Percentiles rank a stretch among this genome's conserved stretches.
These are phyloP conservation scores for Plasmopara halstedii DNA, from an alignment of 352 stramenopile genomes.

Conservation along the genomic window DNA sequence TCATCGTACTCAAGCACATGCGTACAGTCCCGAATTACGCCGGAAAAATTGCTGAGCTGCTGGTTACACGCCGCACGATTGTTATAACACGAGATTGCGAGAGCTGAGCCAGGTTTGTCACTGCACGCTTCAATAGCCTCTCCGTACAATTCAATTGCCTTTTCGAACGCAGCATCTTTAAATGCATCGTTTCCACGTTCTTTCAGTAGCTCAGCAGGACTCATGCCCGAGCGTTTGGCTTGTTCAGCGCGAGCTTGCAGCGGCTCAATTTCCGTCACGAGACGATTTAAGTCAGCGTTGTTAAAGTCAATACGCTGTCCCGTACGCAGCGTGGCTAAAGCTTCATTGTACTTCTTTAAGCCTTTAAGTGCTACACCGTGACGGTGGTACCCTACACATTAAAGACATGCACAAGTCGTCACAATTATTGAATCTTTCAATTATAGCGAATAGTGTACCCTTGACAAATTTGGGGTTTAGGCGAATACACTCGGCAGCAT, in stretches of 20 bases:
- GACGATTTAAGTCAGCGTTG: conserved; percentile 77
- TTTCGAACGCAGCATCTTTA: conserved; percentile 87
- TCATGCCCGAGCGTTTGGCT: conserved; percentile 65
- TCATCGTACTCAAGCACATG: conserved; percentile 91
- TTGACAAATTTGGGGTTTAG: conserved; percentile 94
- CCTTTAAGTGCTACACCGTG: conserved; percentile 89
- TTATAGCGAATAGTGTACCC: conserved; percentile 23
- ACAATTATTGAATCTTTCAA: conserved; percentile 6
- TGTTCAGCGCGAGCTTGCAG: conserved; percentile 57
- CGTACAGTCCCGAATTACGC: conserved; percentile 91
- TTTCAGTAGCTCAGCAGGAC: conserved; percentile 85
- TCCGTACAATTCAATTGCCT: conserved; percentile 89
- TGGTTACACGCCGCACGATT: conserved; percentile 96
- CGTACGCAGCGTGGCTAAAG: conserved; percentile 59
- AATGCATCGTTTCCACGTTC: conserved; percentile 91
- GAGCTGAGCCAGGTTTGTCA: conserved; percentile 58
- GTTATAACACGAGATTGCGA: conserved; percentile 91
- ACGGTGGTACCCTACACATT: conserved; percentile 82
- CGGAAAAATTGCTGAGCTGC: conserved; percentile 96
- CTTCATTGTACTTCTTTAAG: conserved; percentile 75
- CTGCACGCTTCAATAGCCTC: conserved; percentile 84
- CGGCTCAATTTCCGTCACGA: conserved; percentile 78
- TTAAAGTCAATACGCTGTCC: conserved; percentile 79
- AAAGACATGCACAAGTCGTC: conserved; percentile 1
- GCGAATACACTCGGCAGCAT: conserved; percentile 85